These are phyloP conservation scores for Xylaria sp. DNA, from an alignment of 2,329 filamentous ascomycete genomes.

Conservation along the genomic window DNA sequence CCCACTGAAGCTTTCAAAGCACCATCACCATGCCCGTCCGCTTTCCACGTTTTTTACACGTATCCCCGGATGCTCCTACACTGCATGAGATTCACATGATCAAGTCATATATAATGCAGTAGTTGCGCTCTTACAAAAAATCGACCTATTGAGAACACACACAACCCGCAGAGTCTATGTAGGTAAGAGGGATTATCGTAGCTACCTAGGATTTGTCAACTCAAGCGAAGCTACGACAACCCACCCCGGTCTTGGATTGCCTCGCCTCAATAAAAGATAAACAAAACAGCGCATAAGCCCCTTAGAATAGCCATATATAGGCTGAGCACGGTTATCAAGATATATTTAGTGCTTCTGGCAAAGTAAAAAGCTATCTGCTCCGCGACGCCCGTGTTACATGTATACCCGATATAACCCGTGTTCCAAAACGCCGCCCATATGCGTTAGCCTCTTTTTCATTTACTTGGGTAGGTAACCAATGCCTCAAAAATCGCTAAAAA, in stretches of 20 bases:
- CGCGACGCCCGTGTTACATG: too few relatives aligned
- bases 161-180: too few relatives aligned
- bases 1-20: not conserved
- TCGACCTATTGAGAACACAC: too few relatives aligned
- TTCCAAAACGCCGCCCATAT: constrained; percentile 15
- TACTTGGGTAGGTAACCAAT: too few relatives aligned
- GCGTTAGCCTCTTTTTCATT: not conserved
- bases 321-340: not conserved
- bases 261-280: not conserved
- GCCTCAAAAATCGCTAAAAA: not conserved
- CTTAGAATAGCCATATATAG: constrained; percentile 3
- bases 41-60: too few relatives aligned
- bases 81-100: not conserved
- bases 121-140: too few relatives aligned
- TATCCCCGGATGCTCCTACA: too few relatives aligned
- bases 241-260: not conserved
- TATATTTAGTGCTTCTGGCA: too few relatives aligned
- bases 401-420: not conserved
- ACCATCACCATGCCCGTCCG: too few relatives aligned
- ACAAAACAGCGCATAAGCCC: not conserved
- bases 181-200: not conserved
- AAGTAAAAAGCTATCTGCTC: too few relatives aligned
- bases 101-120: not conserved
- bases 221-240: not conserved
- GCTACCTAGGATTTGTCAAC: not conserved